These are phyloP conservation scores for Acanthamoeba quina DNA, from an alignment of 208 protist species.

Conservation along the genomic window DNA sequence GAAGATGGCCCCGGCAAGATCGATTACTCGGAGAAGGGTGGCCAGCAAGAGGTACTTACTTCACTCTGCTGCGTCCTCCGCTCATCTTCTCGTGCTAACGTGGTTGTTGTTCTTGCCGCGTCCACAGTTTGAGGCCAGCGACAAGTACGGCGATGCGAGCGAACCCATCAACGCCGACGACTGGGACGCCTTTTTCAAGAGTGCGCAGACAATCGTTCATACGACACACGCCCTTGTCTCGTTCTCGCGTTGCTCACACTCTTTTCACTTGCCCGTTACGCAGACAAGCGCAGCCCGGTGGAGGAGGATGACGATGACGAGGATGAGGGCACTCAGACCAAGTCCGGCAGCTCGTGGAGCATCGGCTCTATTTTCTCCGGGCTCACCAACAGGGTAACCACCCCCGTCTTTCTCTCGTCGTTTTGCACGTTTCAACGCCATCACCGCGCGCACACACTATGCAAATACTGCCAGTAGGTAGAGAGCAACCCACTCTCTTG, in stretches of 20 bases:
- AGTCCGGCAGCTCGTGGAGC: conserved; percentile 65
- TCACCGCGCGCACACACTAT: neutral
- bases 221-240: neutral
- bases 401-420: neutral
- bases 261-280: too few relatives aligned
- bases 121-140: conserved; percentile 26
- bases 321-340: neutral
- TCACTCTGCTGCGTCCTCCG: too few relatives aligned
- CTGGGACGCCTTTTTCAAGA: conserved; percentile 52
- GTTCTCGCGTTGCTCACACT: neutral
- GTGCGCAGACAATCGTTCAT: neutral
- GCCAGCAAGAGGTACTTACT: neutral
- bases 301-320: conserved; percentile 74
- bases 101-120: neutral
- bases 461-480: conserved; percentile 75
- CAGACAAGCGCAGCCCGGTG: conserved; percentile 42
- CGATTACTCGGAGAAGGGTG: neutral
- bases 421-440: neutral
- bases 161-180: conserved; percentile 45
- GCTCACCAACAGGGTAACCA: conserved; percentile 64
- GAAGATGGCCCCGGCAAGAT: conserved; percentile 62
- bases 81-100: neutral
- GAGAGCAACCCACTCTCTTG: conserved; percentile 54
- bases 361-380: conserved; percentile 70
- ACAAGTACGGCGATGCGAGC: conserved; percentile 8